Evolutionary conservation across 305 asterid species (phyloP), one percentile per base, ranked within the genome.

Genomic region (Fraxinus sp.): DNA sequence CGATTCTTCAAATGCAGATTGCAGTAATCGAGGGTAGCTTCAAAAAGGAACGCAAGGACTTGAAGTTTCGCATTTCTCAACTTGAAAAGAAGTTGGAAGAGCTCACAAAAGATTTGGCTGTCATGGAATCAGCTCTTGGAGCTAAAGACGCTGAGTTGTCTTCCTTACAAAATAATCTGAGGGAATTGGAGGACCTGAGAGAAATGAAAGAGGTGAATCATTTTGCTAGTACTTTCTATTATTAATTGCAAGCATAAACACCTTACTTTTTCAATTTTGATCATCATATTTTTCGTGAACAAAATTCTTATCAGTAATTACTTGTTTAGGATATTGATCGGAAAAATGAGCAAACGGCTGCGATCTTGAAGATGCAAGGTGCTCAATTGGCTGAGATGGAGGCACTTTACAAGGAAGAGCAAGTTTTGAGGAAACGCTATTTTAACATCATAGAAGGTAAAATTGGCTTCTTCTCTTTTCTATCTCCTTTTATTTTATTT

Each of bases 341-440:
- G 79, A 93, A 94, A 88, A 95, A 95, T 87, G 98, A 93, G 89
- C 99, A 95, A 88, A 92, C 98, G 71, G 99, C 97, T 80, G 90
- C 96, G 80, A 92, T 96, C 82, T 90, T 96, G 86, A 94, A 92
- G 88, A 93, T 92, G 98, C 99, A 96, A 93, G 97, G 94, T 75
- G 91, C 93, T 83, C 99, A 94, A 85, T 88, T 96, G 86, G 96
- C 95, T 80, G 99, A 96, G 91, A 93, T 92, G 94, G 97, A 94
- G 87, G 75, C 92, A 73, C 98, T 94, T 83, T 96, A 96, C 85
- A 95, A 91, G 87, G 99, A 96, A 87, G 99, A 96, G 85, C 98
- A 92, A 90, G 90, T 94, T 77, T 78, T 93, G 85, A 88, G 99
- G 87, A 96, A 96, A 84, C 89, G 95, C 75, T 96, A 93, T 24